phyloP scores from a whole-genome alignment of 768 basidiomycete genomes.

The Psilocybe cubensis region DNA sequence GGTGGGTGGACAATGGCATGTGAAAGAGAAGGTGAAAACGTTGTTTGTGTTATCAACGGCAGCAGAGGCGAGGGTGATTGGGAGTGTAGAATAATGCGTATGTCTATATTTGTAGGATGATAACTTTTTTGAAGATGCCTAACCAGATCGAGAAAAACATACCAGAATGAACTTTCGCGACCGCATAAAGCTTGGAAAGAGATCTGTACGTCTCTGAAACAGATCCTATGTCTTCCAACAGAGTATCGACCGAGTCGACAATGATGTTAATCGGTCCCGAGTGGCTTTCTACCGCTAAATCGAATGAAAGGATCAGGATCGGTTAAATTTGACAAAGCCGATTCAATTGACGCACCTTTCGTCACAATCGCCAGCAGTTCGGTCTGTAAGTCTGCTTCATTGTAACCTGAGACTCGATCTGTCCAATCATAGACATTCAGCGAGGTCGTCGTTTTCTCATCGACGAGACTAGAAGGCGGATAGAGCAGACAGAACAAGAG shows the following conservation, averaged over 20 bases:
- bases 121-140: neutral
- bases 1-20: slow-evolving; percentile 75
- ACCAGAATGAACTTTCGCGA: slow-evolving; percentile 57
- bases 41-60: slow-evolving; percentile 58
- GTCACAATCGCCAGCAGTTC: slow-evolving; percentile 46
- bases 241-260: slow-evolving; percentile 74
- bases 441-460: slow-evolving; percentile 25
- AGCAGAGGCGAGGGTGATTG: slow-evolving; percentile 51
- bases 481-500: slow-evolving; percentile 63
- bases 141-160: slow-evolving; percentile 19
- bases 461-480: slow-evolving; percentile 46
- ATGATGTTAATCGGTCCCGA: slow-evolving; percentile 59
- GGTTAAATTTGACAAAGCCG: neutral
- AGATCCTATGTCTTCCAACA: slow-evolving; percentile 62
- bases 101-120: slow-evolving; percentile 7
- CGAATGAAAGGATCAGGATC: neutral
- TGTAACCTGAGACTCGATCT: slow-evolving; percentile 27
- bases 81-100: slow-evolving; percentile 64
- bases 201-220: slow-evolving; percentile 54
- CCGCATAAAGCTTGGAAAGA: slow-evolving; percentile 48
- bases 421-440: slow-evolving; percentile 40
- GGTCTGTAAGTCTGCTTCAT: slow-evolving; percentile 27
- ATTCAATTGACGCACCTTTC: slow-evolving; percentile 34
- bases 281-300: slow-evolving; percentile 34
- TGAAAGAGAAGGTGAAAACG: slow-evolving; percentile 66